Evolutionary conservation across 31 red algal genomes (phyloP).

Genomic region (Odonthalia washingtoniensis): DNA sequence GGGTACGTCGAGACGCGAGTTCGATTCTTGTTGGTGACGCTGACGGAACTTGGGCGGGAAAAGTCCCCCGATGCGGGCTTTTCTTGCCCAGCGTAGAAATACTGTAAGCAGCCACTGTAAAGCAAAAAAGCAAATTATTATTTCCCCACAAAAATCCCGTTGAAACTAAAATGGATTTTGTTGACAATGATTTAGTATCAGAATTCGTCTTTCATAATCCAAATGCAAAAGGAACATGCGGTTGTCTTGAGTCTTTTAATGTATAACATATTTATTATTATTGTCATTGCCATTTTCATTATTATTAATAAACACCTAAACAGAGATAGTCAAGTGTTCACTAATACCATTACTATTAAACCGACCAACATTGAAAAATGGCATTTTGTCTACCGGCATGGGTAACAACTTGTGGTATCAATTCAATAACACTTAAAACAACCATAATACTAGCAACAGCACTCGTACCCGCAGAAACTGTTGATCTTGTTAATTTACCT

Average conservation of each 20-base stretch:
- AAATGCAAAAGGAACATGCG: conserved; percentile 92
- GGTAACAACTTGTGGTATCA: conserved; percentile 64
- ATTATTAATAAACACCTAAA: not conserved
- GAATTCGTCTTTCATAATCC: conserved; percentile 98
- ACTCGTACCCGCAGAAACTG: conserved; percentile 42
- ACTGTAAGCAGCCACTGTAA: no score
- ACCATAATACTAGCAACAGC: conserved; percentile 68
- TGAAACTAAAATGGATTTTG: conserved; percentile 94
- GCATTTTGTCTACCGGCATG: conserved; percentile 58
- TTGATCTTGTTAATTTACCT: conserved; percentile 29
- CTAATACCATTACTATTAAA: no score
- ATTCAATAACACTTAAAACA: conserved; percentile 62
- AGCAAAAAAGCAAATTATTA: no score
- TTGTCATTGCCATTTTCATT: not conserved
- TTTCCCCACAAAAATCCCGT: no score
- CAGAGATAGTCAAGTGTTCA: not conserved
- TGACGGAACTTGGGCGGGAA: no score
- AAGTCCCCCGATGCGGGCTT: no score
- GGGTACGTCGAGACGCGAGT: no score
- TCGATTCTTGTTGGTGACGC: no score
- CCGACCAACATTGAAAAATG: no score
- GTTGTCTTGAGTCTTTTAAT: conserved; percentile 94
- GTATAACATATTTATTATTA: conserved; percentile 45
- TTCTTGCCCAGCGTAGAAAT: no score
- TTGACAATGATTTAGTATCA: conserved; percentile 85